Evolutionary conservation across 2,329 filamentous ascomycete genomes (phyloP), one percentile per base, ranked within the genome.

Genomic region (Aphanoascus verrucosus): DNA sequence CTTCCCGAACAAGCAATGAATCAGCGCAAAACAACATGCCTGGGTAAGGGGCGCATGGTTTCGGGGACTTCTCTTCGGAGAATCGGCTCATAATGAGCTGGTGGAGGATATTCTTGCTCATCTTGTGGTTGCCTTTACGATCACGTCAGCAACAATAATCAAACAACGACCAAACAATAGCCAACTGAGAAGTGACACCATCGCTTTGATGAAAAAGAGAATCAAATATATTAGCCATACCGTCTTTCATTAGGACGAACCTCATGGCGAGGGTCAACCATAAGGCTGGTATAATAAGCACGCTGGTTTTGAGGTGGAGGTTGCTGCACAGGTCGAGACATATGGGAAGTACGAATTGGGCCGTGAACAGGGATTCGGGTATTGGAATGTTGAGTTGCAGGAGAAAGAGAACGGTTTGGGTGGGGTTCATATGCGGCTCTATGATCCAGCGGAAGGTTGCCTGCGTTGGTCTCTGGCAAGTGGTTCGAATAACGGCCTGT

Each of bases 201-300:
- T 15, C 14, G 7, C 9, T 12, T 41, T 15, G 19, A 6, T 19
- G 38, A 3, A 45, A 3, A 44, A 23, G 19, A 20, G 9, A 0
- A 31, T 34, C 34, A 40, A 40, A 32, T 28, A 19, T 37, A 35
- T 44, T 2, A 52, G 12, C 32, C 50, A 52, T 52, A 52, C 50
- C 50, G 50, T 32, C 23, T 44, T 52, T 32, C 19, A 15, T 40
- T 40, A 17, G 34, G 34, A 32, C 31, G 34, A 14, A 19, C 15
- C 37, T 41, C 41, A 7, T 31, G 50, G 14, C 38, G 31, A 38
- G 34, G 46, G 38, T 31, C 31, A 8, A 38, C 42, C 34, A 31
- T 7, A 11, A 20, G 14, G n/a, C 11, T 42, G 32, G 9, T 15
- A 40, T 31, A 8, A 17, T 46, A 46, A 14, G 32, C 17, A 31